Percentiles rank a stretch among this genome's conserved stretches.
These are phyloP conservation scores for Botrytis pseudocinerea DNA, from an alignment of 2,329 filamentous ascomycete species.

Conservation along the genomic window DNA sequence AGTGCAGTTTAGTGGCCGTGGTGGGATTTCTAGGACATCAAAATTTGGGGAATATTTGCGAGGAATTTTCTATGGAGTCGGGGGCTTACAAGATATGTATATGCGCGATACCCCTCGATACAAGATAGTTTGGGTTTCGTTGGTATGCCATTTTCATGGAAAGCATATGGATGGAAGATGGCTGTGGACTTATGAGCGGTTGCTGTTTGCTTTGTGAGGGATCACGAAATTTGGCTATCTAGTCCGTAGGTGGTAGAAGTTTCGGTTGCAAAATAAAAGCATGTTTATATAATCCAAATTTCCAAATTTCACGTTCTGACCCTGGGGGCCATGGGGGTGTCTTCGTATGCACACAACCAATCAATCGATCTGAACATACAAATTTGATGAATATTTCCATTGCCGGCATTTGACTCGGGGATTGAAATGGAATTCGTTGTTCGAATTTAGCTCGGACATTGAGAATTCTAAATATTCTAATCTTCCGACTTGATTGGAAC, in stretches of 20 bases:
- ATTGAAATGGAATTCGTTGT: not conserved
- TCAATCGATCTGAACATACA: too few relatives aligned
- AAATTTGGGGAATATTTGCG: slow-evolving; percentile 13
- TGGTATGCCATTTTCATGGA: slow-evolving; percentile 3
- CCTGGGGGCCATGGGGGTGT: too few relatives aligned
- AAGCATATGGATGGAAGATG: slow-evolving; percentile 7
- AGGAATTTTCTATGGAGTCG: slow-evolving; percentile 9
- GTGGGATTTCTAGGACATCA: not conserved
- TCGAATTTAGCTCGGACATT: not conserved
- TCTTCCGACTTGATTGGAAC: too few relatives aligned
- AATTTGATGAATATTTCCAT: too few relatives aligned
- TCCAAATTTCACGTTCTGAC: not conserved
- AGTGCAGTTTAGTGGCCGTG: slow-evolving; percentile 27
- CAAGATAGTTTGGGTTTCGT: slow-evolving; percentile 7
- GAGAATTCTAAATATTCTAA: not conserved
- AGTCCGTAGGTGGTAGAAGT: slow-evolving; percentile 1
- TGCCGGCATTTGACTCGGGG: not conserved
- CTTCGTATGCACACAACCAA: too few relatives aligned
- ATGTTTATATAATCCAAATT: not conserved
- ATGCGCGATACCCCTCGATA: slow-evolving; percentile 20
- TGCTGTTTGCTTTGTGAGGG: not conserved
- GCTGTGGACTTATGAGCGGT: not conserved
- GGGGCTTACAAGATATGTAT: slow-evolving; percentile 12
- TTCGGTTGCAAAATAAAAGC: not conserved
- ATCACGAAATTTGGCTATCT: slow-evolving; percentile 4